Percentiles rank a stretch among this genome's conserved stretches.
Evolutionary conservation across 2,329 filamentous ascomycete species (phyloP).

Genomic region (Verticillium klebahnii): DNA sequence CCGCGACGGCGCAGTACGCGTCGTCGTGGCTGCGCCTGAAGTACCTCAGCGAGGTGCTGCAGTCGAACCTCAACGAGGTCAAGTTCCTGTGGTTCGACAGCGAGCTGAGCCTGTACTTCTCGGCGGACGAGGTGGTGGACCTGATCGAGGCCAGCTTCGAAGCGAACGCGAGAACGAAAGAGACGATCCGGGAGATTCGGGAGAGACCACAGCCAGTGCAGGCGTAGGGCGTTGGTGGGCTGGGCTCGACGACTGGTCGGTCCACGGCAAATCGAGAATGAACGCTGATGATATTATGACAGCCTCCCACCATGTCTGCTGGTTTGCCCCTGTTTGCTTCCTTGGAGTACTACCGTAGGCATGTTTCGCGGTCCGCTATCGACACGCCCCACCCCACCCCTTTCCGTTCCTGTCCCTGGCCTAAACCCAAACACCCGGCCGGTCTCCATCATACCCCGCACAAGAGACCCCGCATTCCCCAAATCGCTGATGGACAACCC

Average conservation of each 20-base stretch:
- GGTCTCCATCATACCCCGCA: background rate
- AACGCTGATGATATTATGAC: background rate
- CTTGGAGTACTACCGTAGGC: too few species aligned
- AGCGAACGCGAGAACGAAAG: slow-evolving; percentile 54
- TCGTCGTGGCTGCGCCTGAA: slow-evolving; percentile 59
- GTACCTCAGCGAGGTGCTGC: slow-evolving; percentile 59
- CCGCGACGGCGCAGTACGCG: slow-evolving; percentile 56
- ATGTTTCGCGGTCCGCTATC: background rate
- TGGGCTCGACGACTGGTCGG: too few species aligned
- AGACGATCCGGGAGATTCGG: slow-evolving; percentile 54
- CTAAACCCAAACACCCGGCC: background rate
- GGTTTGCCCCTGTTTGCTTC: slow-evolving; percentile 4
- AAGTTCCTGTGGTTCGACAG: slow-evolving; percentile 61
- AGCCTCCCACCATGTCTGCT: background rate
- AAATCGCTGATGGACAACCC: background rate
- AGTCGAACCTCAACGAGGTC: slow-evolving; percentile 62
- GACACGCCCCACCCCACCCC: slow-evolving; percentile 4
- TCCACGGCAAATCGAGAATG: background rate
- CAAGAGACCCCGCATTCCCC: background rate
- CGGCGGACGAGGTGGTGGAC: slow-evolving; percentile 56
- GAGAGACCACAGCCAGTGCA: slow-evolving; percentile 40
- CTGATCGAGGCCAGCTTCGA: slow-evolving; percentile 61
- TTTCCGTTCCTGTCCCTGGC: background rate
- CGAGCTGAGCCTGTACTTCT: slow-evolving; percentile 61
- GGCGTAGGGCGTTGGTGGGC: background rate